Base-by-base conservation (phyloP, 75 land plant genomes). In the Picea glauca region DNA sequence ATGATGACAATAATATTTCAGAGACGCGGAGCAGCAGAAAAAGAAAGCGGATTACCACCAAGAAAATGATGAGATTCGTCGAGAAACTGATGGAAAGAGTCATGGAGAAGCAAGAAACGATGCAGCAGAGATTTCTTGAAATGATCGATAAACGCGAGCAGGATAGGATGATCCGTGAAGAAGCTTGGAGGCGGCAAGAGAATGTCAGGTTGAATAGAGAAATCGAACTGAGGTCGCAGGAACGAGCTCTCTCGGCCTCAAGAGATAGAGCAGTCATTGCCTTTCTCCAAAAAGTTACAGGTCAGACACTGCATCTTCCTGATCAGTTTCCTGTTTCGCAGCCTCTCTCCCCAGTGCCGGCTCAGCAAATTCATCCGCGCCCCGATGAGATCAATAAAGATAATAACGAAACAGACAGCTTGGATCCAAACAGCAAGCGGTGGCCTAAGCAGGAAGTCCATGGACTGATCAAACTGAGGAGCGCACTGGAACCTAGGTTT, bases 381-480 rank as follows among this genome's bases (percentile, higher is more conserved):
- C 76, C 54, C 14, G 82, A 75, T 18, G 64, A 23, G 63, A 12
- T 17, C 2, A 79, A 58, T 4, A 20, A 40, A 50, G 60, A 62
- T 15, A 56, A 13, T 18, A n/a, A 18, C 20, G 78, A 43, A 5
- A 62, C 21, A 14, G 50, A 79, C 15, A 32, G n/a, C 20, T 17
- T 23, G 6, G 82, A 72, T 43, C 79, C 60, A 50, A 79, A 60
- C 78, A 60, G 78, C 63, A 87, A 67, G 60, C 35, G 96, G 70
- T 94, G 96, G 96, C 90, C 90, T 3, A 85, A 91, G 65, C 74
- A 84, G 40, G 96, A 94, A 74, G 91, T 94, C 31, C 84, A 85
- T 58, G 88, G 91, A 0, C 74, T 94, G 56, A 92, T 94, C 57
- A 60, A 82, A 60, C 80, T 94, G 33, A 38, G 96, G 61, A 87